Evolutionary conservation across 1,139 yeast species (phyloP), one percentile per base, ranked within the genome.

Genomic region (Waltiozyma sp.): DNA sequence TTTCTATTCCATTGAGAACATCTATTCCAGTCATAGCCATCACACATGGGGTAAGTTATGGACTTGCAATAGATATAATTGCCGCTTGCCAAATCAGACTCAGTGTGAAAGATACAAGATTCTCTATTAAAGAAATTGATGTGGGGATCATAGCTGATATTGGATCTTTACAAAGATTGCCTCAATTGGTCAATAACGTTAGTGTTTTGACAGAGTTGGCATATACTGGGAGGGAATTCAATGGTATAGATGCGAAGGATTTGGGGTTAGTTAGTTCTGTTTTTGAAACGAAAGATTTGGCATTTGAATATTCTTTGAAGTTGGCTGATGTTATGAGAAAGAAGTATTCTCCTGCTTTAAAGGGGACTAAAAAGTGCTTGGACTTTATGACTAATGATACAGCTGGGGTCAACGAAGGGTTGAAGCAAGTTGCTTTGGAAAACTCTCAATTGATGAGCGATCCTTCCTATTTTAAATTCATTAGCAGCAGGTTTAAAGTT

Each of bases 131-230:
- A 47, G 94, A 84, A 60, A 77, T 82, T 48, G 76, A 75, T 48
- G 69, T 84, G 45, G 94, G 93, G 5, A 71, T 84, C 60, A 73
- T 86, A 28, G 89, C 94, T 3, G 94, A 84, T 58, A 81, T 84
- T 52, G 94, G 94, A 11, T 70, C 85, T 1, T 66, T 83, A 48
- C 91, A 84, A 62, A 69, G 93, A 57, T 57, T 82, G 46, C 83
- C 87, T 6, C 57, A 60, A 23, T 45, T 79, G 2, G 72, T 73
- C 23, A 73, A 72, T 43, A 81, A 80, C 58, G 63, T 67, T 33
- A 78, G 87, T 11, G 69, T 75, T 65, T 62, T 81, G 50, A 71
- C 72, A 58, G 84, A 81, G 50, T 63, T 76, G 45, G 77, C 83
- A 2, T 69, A 77, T 51, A 78, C 88, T 1, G 93, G 84, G 8